These are phyloP conservation scores for Malassezia restricta DNA, from an alignment of 1,284 basidiomycete species.

Conservation along the genomic window DNA sequence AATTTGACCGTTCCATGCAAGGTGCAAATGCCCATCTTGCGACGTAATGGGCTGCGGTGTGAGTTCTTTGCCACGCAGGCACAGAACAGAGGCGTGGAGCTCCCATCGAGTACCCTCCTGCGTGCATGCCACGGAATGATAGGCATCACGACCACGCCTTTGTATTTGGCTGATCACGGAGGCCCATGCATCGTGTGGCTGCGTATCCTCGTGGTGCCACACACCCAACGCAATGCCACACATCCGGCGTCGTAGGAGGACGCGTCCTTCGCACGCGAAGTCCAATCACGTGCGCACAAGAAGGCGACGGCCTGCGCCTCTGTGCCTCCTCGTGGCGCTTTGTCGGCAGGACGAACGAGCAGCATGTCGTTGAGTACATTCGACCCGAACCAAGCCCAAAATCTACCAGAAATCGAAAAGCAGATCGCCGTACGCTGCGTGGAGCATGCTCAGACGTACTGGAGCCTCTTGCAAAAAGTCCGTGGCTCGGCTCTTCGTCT, in stretches of 20 bases:
- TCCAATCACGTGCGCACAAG: too few relatives aligned
- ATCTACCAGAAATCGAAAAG: constrained; percentile 88
- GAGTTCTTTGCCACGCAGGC: constrained; percentile 26
- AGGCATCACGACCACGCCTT: not conserved
- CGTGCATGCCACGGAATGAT: not conserved
- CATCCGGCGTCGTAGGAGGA: not conserved
- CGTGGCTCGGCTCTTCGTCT: constrained; percentile 63
- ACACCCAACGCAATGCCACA: constrained; percentile 12
- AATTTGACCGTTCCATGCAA: constrained; percentile 43
- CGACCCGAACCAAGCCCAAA: constrained; percentile 54
- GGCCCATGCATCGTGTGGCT: not conserved
- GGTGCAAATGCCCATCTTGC: constrained; percentile 10
- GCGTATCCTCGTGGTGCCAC: not conserved
- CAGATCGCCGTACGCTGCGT: constrained; percentile 89
- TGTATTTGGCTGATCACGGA: constrained; percentile 1
- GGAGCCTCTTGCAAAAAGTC: constrained; percentile 80
- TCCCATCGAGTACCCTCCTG: not conserved
- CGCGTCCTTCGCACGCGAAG: too few relatives aligned
- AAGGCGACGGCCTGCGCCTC: too few relatives aligned
- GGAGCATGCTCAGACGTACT: constrained; percentile 68
- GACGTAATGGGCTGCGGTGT: constrained; percentile 22
- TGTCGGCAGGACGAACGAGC: too few relatives aligned
- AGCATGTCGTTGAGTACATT: constrained; percentile 20
- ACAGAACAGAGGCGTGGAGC: constrained; percentile 21
- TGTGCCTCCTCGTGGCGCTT: too few relatives aligned